Evolutionary conservation across 192 early-diverging fungal genomes (phyloP), one percentile per base, ranked within the genome.

Genomic region (Linnemannia schmuckeri): DNA sequence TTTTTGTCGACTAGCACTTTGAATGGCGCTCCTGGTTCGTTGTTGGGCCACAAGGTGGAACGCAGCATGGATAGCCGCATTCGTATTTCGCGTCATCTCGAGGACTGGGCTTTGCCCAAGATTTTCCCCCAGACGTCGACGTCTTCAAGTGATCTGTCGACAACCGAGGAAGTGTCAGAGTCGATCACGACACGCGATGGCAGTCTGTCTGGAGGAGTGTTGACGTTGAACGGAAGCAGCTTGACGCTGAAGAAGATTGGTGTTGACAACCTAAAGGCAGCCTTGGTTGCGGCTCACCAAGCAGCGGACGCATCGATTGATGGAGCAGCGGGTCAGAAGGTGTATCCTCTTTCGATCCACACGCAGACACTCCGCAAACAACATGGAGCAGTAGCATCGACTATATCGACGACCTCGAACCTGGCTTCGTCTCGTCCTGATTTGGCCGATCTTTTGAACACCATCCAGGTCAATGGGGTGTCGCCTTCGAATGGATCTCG

Each of bases 31-130:
- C 61, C 61, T 33, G 41, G 72, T 1, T 46, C 63, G 9, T 20
- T 68, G 38, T 8, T 80, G 46, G 47, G 71, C 8, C 85, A 87
- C 73, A 81, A 75, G 79, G 20, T 27, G 12, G 85, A 87, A 47
- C 85, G 79, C 9, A 87, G 79, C 72, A 71, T 81, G 70, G 85
- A 87, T 35, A 87, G 85, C 38, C 79, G 85, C 6, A 87, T 87
- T 40, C 79, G 85, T 33, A 80, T 87, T 20, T 87, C 85, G 15
- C 85, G 85, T 27, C 85, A 81, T 57, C 61, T 87, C 17, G 85
- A 81, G 52, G 85, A 87, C 30, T 87, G 85, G 85, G 79, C 85
- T 12, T 75, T 87, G 76, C 85, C 85, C 9, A 87, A 87, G 72
- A 73, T 87, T 37, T 55, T 81, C 18, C 46, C 85, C 3, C 76